Percentiles rank a stretch among this genome's conserved stretches.
phyloP scores from a whole-genome alignment of 352 stramenopile species.

The Pythium plurisporium region DNA sequence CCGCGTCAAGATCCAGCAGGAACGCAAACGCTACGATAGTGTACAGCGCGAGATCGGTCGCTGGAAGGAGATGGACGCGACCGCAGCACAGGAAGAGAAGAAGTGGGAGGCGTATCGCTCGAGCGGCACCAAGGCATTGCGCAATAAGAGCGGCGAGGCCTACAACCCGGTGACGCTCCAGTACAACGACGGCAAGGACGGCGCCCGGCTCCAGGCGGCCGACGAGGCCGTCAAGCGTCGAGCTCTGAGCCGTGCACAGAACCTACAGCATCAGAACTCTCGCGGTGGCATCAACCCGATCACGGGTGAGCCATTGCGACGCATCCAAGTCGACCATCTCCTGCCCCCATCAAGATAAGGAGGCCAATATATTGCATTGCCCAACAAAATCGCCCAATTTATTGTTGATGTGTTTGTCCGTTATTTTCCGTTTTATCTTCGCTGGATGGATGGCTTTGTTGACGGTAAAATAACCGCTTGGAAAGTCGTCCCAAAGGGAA shows the following conservation, averaged over 20 bases:
- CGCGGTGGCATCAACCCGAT: conserved; percentile 83
- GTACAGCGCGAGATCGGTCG: conserved; percentile 73
- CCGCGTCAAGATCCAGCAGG: conserved; percentile 54
- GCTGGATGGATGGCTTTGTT: conserved; percentile 3
- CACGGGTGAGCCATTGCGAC: conserved; percentile 59
- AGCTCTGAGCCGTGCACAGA: conserved; percentile 69
- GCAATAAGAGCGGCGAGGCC: conserved; percentile 82
- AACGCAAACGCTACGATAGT: conserved; percentile 51
- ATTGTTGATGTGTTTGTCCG: not conserved
- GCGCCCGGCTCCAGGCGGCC: conserved; percentile 53
- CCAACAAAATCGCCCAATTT: not conserved
- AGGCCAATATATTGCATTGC: not conserved
- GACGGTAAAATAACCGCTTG: conserved; percentile 1
- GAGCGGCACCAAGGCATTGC: conserved; percentile 72
- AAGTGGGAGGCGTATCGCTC: conserved; percentile 53
- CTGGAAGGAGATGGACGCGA: conserved; percentile 81
- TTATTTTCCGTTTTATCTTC: conserved; percentile 27
- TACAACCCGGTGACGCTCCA: conserved; percentile 88
- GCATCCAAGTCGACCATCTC: conserved; percentile 44
- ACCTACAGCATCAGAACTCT: conserved; percentile 80
- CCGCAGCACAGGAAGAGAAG: conserved; percentile 60
- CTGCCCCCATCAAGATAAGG: conserved; percentile 28
- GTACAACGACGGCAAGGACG: conserved; percentile 85
- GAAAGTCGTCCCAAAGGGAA: not conserved
- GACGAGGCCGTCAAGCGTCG: conserved; percentile 74